These are phyloP conservation scores for Citrullus mucosospermus DNA, from an alignment of 306 rosid genomes.

Conservation along the genomic window DNA sequence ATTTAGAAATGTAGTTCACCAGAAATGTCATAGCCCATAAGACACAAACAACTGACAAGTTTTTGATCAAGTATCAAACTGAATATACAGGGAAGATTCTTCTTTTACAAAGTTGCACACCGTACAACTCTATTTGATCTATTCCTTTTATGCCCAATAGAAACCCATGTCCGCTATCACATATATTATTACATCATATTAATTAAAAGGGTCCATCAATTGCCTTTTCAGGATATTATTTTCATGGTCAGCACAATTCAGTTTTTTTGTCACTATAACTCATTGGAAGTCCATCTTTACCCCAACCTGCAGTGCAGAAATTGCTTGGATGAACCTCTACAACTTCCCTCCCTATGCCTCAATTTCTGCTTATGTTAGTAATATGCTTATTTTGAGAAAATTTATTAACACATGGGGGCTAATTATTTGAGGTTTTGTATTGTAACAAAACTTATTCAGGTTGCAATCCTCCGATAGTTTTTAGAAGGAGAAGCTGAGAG, in stretches of 20 bases:
- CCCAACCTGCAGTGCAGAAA: neutral
- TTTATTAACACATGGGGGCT: neutral
- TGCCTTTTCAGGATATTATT: neutral
- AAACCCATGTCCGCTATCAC: neutral
- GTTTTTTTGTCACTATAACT: neutral
- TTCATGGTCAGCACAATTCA: neutral
- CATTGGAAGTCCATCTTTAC: neutral
- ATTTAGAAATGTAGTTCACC: neutral
- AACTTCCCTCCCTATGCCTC: neutral
- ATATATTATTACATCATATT: neutral
- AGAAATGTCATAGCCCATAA: neutral
- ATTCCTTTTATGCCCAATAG: neutral
- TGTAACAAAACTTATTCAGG: neutral
- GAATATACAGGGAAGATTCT: neutral
- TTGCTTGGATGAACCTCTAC: neutral
- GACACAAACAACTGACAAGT: neutral
- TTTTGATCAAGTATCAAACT: neutral
- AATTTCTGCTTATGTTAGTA: neutral
- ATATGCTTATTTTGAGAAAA: neutral
- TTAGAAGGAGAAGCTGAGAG: conserved; percentile 11
- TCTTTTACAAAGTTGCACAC: neutral
- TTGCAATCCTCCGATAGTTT: neutral
- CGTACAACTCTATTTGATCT: neutral
- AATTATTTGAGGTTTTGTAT: neutral
- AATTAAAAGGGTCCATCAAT: neutral